Evolutionary conservation across 176 grass and related monocot genomes (phyloP), one percentile per base, ranked within the genome.

Genomic region (Carex kokanica): DNA sequence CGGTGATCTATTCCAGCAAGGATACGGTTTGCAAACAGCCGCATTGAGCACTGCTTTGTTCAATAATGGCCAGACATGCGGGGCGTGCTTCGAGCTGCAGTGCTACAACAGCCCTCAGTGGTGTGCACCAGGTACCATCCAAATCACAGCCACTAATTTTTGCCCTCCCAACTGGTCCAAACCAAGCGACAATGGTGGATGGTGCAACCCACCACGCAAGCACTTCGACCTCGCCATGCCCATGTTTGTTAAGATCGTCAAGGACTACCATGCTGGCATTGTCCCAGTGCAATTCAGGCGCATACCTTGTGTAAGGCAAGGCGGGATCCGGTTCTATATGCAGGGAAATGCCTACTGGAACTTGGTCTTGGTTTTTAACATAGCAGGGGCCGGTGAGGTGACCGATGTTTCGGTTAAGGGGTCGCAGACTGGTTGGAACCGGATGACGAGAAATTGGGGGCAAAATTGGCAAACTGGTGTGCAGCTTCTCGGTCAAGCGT

Each of bases 361-460:
- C 34, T 36, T 80, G 12, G 84, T 90, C 20, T 60, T 90, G 54
- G 80, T 90, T 14, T 86, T 86, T 62, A 90, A 90, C 41, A 80
- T 90, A 0, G 88, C 53, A 1, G 84, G 73, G 6, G 72, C 80
- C 14, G 84, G 88, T 36, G 81, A 90, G 21, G 80, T 90, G 13
- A 27, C 41, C 1, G 14, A 13, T 6, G 63, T 90, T 56, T 79
- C 62, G 62, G 25, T 90, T 2, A 84, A 80, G 84, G 88, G 84
- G 18, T 78, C 72, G 3, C 43, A 32, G 23, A 84, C 84, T 0
- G 74, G 10, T 21, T 90, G 88, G 88, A 80, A 73, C 10, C 11
- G 17, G 18, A 84, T 90, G 88, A 60, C 24, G 12, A 81, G 88
- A 74, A 79, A 73, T 60, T 90, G 88, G 88, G 88, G 84, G 2